Conservation (phyloP, 768 basidiomycete genomes). For the Cyclocybe cylindracea region DNA sequence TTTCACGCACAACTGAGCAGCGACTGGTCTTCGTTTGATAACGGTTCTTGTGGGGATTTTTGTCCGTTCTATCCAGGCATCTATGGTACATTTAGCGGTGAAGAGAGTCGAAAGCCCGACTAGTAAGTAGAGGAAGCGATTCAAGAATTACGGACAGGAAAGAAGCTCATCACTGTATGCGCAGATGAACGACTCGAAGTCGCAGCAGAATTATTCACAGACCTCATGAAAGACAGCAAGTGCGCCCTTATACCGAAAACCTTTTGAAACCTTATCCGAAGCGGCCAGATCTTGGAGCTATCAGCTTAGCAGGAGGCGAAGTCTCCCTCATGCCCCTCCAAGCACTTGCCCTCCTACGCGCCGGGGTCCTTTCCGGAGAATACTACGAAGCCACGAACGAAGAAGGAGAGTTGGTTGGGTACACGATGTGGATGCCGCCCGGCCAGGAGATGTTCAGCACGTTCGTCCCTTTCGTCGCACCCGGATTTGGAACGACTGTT, state of each 20-base stretch:
- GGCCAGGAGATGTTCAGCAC: constrained; percentile 30
- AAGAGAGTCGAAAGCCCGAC: constrained; percentile 15
- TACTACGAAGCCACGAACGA: constrained; percentile 27
- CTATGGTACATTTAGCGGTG: constrained; percentile 7
- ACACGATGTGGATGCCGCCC: constrained; percentile 33
- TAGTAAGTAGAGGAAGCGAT: constrained; percentile 2
- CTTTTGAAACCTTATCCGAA: not conserved
- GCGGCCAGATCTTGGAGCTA: constrained; percentile 21
- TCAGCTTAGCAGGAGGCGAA: constrained; percentile 26
- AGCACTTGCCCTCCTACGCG: constrained; percentile 23
- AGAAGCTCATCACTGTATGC: not conserved
- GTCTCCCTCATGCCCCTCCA: constrained; percentile 21
- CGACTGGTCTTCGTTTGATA: too few species aligned
- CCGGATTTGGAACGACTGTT: not conserved
- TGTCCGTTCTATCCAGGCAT: too few species aligned
- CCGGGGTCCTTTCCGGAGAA: constrained; percentile 24
- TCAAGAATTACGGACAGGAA: not conserved
- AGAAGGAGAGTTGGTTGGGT: constrained; percentile 22
- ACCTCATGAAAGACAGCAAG: constrained; percentile 23
- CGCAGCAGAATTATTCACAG: constrained; percentile 18
- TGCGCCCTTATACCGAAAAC: not conserved
- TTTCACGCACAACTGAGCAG: too few species aligned
- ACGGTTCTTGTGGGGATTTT: too few species aligned
- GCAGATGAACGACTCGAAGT: constrained; percentile 16
- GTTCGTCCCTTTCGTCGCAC: constrained; percentile 13